phyloP scores from a whole-genome alignment of 805 yeast genomes.

The Yamadazyma philogaea region DNA sequence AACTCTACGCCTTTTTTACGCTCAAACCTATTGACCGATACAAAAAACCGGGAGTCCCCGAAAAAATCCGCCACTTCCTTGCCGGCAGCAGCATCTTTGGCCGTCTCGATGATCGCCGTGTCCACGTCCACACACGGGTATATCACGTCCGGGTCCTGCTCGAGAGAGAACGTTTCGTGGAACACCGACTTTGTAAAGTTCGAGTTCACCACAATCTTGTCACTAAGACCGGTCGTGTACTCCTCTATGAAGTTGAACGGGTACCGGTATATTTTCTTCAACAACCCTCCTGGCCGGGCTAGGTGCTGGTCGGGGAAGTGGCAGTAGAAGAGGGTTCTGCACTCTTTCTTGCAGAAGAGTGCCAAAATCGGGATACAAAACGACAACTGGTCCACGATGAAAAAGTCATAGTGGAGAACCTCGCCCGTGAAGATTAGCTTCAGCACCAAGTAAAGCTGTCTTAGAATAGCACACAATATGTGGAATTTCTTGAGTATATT shows the following conservation, averaged over 20 bases:
- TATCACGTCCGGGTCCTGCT: conserved; percentile 51
- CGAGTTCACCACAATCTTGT: conserved; percentile 83
- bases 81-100: conserved; percentile 21
- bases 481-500: conserved; percentile 61
- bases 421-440: conserved; percentile 48
- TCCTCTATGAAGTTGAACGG: conserved; percentile 88
- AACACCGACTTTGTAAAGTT: conserved; percentile 74
- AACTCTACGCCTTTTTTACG: conserved; percentile 76
- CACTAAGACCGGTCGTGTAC: conserved; percentile 71
- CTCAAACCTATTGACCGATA: conserved; percentile 89
- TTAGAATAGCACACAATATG: conserved; percentile 75
- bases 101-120: conserved; percentile 17
- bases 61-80: conserved; percentile 35
- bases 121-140: conserved; percentile 74
- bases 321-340: conserved; percentile 79
- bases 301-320: conserved; percentile 92
- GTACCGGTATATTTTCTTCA: conserved; percentile 65
- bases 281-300: conserved; percentile 50
- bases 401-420: conserved; percentile 56
- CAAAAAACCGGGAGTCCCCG: conserved; percentile 40
- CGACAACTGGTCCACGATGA: conserved; percentile 85
- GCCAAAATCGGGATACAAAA: conserved; percentile 74
- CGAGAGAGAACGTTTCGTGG: conserved; percentile 53
- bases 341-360: conserved; percentile 33
- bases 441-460: conserved; percentile 69